Evolutionary conservation across 768 basidiomycete species (phyloP).

Genomic region (Amanita inopinata): DNA sequence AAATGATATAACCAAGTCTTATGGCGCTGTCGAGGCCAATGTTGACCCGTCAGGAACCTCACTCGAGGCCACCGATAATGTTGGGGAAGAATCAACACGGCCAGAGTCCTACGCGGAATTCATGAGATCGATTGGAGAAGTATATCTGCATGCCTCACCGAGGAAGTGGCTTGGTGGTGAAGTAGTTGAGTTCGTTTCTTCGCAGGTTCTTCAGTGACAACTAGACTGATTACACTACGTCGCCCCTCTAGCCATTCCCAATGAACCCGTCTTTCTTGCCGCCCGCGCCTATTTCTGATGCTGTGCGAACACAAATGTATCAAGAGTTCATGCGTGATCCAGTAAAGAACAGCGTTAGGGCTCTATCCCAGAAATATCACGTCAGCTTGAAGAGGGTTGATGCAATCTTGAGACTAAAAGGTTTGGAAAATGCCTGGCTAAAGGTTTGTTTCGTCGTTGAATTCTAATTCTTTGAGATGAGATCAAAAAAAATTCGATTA

Average conservation of each 20-base stretch:
- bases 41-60: neutral
- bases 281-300: conserved; percentile 64
- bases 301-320: conserved; percentile 48
- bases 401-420: conserved; percentile 76
- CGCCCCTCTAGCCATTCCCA: conserved; percentile 72
- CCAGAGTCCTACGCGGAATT: conserved; percentile 31
- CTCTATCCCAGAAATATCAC: conserved; percentile 50
- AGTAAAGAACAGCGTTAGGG: conserved; percentile 41
- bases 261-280: conserved; percentile 80
- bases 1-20: neutral
- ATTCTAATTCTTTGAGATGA: too few species aligned
- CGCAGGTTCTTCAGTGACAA: conserved; percentile 4
- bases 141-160: conserved; percentile 36
- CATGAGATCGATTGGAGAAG: conserved; percentile 28
- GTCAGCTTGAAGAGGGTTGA: conserved; percentile 73
- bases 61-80: conserved; percentile 2
- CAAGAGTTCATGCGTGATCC: conserved; percentile 51
- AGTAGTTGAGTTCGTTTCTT: conserved; percentile 39
- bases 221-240: conserved; percentile 8
- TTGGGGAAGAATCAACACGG: neutral
- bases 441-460: too few species aligned
- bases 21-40: too few species aligned
- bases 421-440: conserved; percentile 59
- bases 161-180: conserved; percentile 54
- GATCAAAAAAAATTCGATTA: too few species aligned